Percentiles rank a stretch among this genome's conserved stretches.
phyloP scores from a whole-genome alignment of 2,329 filamentous ascomycete species.

The Botryotinia convoluta region DNA sequence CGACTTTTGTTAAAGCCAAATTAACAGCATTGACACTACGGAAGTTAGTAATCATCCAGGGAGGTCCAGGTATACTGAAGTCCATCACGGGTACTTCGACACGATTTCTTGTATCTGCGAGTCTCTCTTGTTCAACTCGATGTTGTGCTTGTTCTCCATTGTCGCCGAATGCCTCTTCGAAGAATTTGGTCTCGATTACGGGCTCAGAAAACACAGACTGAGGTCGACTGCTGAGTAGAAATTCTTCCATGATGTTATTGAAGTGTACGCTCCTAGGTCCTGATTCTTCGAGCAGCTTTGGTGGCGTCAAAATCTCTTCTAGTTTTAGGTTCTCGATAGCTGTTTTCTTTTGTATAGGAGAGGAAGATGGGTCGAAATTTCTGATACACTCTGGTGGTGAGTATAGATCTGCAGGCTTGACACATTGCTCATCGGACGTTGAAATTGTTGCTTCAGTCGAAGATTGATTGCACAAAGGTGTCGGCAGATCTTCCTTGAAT shows the following conservation, averaged over 20 bases:
- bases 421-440: conserved; percentile 44
- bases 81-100: conserved; percentile 50
- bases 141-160: conserved; percentile 27
- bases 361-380: conserved; percentile 2
- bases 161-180: conserved; percentile 33
- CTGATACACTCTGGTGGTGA: conserved; percentile 25
- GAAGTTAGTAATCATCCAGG: conserved; percentile 44
- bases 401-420: conserved; percentile 66
- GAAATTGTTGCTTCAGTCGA: background rate
- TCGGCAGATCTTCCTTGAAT: conserved; percentile 35
- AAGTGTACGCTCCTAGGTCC: conserved; percentile 32
- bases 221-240: conserved; percentile 21
- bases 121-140: conserved; percentile 35
- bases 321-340: conserved; percentile 32
- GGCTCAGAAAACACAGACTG: conserved; percentile 14
- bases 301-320: conserved; percentile 36
- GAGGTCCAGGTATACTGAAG: conserved; percentile 42
- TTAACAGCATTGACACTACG: conserved; percentile 23
- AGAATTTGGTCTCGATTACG: conserved; percentile 25
- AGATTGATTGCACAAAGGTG: conserved; percentile 22
- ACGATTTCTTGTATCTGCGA: conserved; percentile 43
- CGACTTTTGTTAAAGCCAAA: conserved; percentile 37
- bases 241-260: conserved; percentile 32
- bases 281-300: conserved; percentile 16
- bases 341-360: conserved; percentile 17